A percentile compares a stretch with the other conserved stretches of the same genome.
Conservation (phyloP, 2,329 filamentous ascomycete genomes). For the Ophiostoma sp. region DNA sequence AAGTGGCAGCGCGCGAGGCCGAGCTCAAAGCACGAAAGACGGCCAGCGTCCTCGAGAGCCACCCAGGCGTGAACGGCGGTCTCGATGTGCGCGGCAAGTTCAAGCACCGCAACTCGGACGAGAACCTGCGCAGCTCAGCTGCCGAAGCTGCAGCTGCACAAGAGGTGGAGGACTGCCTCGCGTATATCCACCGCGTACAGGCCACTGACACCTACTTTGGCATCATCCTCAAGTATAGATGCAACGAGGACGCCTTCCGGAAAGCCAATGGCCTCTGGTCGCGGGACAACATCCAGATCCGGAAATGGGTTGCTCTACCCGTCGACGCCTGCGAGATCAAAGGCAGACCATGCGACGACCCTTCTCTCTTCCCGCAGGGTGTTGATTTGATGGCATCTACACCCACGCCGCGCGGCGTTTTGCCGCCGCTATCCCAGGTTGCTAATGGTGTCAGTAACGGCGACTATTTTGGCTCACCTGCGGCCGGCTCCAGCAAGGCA, state of each 20-base stretch:
- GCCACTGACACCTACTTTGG: slow-evolving; percentile 86
- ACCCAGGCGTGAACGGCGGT: slow-evolving; percentile 60
- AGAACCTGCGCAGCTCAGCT: slow-evolving; percentile 43
- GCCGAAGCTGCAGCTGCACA: slow-evolving; percentile 38
- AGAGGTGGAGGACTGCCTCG: slow-evolving; percentile 72
- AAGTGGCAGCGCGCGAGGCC: slow-evolving; percentile 52
- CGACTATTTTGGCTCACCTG: slow-evolving; percentile 19
- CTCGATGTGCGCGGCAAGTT: slow-evolving; percentile 56
- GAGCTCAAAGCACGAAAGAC: slow-evolving; percentile 57
- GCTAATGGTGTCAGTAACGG: neutral
- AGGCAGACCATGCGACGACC: slow-evolving; percentile 65
- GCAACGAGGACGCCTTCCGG: slow-evolving; percentile 76
- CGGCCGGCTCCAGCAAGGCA: slow-evolving; percentile 30
- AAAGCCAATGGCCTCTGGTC: slow-evolving; percentile 95
- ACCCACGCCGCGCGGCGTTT: slow-evolving; percentile 34
- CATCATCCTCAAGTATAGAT: slow-evolving; percentile 86
- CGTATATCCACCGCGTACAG: slow-evolving; percentile 86
- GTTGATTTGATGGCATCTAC: slow-evolving; percentile 56
- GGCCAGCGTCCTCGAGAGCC: slow-evolving; percentile 61
- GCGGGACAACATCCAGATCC: slow-evolving; percentile 82
- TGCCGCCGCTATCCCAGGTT: neutral
- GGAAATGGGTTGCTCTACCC: slow-evolving; percentile 78
- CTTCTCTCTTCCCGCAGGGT: slow-evolving; percentile 44
- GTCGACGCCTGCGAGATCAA: slow-evolving; percentile 87
- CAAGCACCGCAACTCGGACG: slow-evolving; percentile 70